Conservation (phyloP, 805 yeast species). For the Lipomyces anomalus region DNA sequence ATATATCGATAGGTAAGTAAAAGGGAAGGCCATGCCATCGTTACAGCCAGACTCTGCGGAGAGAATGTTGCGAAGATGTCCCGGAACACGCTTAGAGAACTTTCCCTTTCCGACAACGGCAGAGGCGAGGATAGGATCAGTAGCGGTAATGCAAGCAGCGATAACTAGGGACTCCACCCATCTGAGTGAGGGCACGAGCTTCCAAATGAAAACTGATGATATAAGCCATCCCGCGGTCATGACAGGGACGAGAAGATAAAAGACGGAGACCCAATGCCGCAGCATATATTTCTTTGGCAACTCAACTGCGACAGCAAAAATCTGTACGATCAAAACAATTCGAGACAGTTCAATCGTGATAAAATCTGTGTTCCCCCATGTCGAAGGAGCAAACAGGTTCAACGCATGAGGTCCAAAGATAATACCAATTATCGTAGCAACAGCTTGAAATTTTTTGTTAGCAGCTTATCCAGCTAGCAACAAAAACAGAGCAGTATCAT, state of each 20-base stretch:
- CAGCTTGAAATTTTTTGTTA: constrained; percentile 40
- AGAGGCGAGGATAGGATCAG: constrained; percentile 92
- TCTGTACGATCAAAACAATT: constrained; percentile 77
- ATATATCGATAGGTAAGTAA: constrained; percentile 63
- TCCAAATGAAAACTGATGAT: constrained; percentile 74
- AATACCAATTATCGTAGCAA: constrained; percentile 77
- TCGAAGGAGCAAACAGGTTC: constrained; percentile 72
- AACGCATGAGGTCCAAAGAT: constrained; percentile 85
- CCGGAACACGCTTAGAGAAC: constrained; percentile 85
- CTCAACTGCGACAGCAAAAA: constrained; percentile 92
- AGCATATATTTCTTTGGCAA: constrained; percentile 84
- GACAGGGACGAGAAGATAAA: constrained; percentile 70
- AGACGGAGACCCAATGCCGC: constrained; percentile 73
- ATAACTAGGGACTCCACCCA: constrained; percentile 69
- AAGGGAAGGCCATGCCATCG: constrained; percentile 96
- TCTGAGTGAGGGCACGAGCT: constrained; percentile 62
- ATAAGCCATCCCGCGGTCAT: constrained; percentile 89
- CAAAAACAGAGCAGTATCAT: background rate
- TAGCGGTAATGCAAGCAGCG: constrained; percentile 87
- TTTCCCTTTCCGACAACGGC: constrained; percentile 94
- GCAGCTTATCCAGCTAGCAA: background rate
- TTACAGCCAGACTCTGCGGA: constrained; percentile 88
- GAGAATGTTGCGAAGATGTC: constrained; percentile 77
- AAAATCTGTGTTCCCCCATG: constrained; percentile 81
- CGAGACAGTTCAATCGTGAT: constrained; percentile 80